Conservation (phyloP, 2,329 filamentous ascomycete genomes). For the Exophiala lecanii-corni region DNA sequence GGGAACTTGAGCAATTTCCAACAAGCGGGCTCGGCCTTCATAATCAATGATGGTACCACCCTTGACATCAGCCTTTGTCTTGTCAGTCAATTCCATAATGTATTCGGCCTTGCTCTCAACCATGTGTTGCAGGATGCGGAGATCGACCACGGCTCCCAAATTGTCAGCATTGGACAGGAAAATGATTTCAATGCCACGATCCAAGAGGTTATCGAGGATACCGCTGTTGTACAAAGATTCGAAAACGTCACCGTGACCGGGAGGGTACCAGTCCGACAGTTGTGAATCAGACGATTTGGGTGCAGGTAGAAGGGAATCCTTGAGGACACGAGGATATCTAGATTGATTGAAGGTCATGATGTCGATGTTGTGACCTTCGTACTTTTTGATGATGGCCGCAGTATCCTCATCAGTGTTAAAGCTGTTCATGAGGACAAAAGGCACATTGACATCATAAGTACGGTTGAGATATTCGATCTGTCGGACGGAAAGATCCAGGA, state of each 20-base stretch:
- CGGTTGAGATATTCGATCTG: constrained; percentile 99
- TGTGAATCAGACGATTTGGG: constrained; percentile 83
- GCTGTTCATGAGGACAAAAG: constrained; percentile 99
- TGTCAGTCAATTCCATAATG: constrained; percentile 99
- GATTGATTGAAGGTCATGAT: constrained; percentile 99
- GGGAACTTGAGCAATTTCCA: constrained; percentile 98
- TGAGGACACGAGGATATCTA: constrained; percentile 93
- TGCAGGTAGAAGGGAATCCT: constrained; percentile 94
- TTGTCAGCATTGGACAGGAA: constrained; percentile 99
- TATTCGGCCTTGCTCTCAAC: constrained; percentile 95
- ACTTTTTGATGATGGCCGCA: constrained; percentile 99
- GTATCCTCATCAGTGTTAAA: constrained; percentile 99
- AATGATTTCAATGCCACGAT: constrained; percentile 92
- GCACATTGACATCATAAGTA: constrained; percentile 94
- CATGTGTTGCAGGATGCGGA: constrained; percentile 99
- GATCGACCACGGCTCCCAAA: constrained; percentile 92
- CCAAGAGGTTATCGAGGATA: constrained; percentile 91
- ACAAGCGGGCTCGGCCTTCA: constrained; percentile 90
- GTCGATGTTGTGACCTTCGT: constrained; percentile 99
- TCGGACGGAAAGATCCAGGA: constrained; percentile 95
- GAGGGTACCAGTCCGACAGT: constrained; percentile 97
- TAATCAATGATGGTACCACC: constrained; percentile 99
- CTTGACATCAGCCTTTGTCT: constrained; percentile 99
- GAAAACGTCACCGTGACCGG: constrained; percentile 98
- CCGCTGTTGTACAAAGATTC: constrained; percentile 99